Base-by-base conservation (phyloP, 1,284 basidiomycete species). In the Tremellales sp. region DNA sequence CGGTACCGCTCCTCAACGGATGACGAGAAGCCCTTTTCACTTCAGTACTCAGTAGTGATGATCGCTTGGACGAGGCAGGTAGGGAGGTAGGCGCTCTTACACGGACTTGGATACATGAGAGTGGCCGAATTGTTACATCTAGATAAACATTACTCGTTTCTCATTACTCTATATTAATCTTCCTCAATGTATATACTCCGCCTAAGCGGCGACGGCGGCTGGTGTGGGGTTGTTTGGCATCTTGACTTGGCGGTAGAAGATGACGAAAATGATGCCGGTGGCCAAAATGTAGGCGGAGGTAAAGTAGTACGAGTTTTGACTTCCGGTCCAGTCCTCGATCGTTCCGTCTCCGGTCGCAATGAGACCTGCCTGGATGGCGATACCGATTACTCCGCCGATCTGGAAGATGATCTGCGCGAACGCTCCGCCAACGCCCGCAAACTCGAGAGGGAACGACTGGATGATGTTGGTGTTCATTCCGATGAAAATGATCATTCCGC, bases 401-500 rank as follows among this genome's bases (percentile, higher is more conserved):
- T 73, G 70, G 65, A 71, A 73, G 56, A 71, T 60, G 60, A 73
- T 62, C 29, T 72, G 58, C 35, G 64, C 63, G 40, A 68, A 67
- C 2, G 62, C 62, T 15, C 68, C 66, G 10, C 64, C 69, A 33
- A 68, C 56, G 27, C 65, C 67, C 0, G 67, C 67, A 36, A 60
- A 69, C 40, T 52, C 54, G 33, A 52, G 45, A n/a, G 54, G 54
- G 51, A 56, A 56, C 6, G 54, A 50, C 46, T 67, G 64, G 46
- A 69, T 69, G 49, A 71, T 56, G 39, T 46, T 42, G 3, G 65
- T 67, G 56, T 69, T 68, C 60, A 68, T 68, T 21, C 60, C 61
- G 57, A 72, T 67, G 56, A 72, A 72, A 40, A 70, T 33, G 43
- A 70, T 54, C 65, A 72, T 66, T 39, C 58, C 68, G 23, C 68